Base-by-base conservation (phyloP, 352 stramenopile species). In the Globisporangium nagaii region DNA sequence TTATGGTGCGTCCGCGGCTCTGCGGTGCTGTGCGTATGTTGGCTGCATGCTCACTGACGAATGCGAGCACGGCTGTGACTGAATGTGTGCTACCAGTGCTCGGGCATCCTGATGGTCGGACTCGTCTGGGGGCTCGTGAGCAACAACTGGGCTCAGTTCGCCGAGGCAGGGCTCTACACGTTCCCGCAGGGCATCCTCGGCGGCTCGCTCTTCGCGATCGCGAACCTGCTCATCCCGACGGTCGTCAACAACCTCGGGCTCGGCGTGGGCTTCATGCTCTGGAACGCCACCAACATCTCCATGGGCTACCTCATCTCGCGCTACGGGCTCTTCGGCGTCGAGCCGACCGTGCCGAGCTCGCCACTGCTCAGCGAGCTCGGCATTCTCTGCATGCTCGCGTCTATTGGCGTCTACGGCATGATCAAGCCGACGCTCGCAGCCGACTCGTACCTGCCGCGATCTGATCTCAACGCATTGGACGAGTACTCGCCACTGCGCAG, bases 251-350 rank as follows among this genome's bases (percentile, higher is more conserved):
- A 71, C 6, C 69, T 93, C 11, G 83, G 83, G 0, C 63, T 93
- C 1, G 83, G 83, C 6, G 66, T 93, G 28, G 83, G 83, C 55
- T 93, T 93, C 50, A 91, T 91, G 80, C 68, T 93, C 46, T 93
- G 83, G 83, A 93, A 93, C 63, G 80, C 75, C 37, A 88, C 81
- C 42, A 93, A 90, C 63, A 88, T 93, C 63, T 74, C 78, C 17
- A 70, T 91, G 52, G 83, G 80, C 30, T 93, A 90, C 62, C 74
- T 84, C 39, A 78, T 93, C 43, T 90, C 81, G 19, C 71, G 83
- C 10, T 72, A 84, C 6, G 83, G 83, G 4, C 70, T 93, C 11
- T 79, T 93, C 56, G 83, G 83, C 15, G 71, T 93, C 10, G 48
- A 60, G 7, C 63, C 71, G 24, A 93, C 83, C 9, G 71, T 90